Percentiles rank a stretch among this genome's conserved stretches.
Conservation (phyloP, 2,329 filamentous ascomycete genomes). For the Fusarium cicatricum region DNA sequence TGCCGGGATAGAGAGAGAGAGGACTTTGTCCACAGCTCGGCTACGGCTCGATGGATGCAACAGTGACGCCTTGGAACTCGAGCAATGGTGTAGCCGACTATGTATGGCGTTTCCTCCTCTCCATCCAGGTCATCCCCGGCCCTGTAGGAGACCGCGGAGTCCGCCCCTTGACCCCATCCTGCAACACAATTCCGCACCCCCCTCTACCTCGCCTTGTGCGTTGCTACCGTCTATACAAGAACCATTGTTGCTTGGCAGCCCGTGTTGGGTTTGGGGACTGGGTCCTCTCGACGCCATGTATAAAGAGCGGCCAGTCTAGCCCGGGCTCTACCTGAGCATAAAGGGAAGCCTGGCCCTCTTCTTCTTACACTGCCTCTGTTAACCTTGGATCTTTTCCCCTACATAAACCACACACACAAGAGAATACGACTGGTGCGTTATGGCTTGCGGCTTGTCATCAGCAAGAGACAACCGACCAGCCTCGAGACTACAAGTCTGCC, state of each 20-base stretch:
- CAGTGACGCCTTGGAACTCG: constrained; percentile 8
- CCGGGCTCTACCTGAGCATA: constrained; percentile 10
- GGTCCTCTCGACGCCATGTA: constrained; percentile 13
- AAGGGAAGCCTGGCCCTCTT: neutral
- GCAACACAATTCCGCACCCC: constrained; percentile 28
- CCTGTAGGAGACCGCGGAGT: neutral
- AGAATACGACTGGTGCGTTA: constrained; percentile 33
- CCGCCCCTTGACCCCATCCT: constrained; percentile 12
- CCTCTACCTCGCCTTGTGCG: constrained; percentile 13
- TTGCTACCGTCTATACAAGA: neutral
- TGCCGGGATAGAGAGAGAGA: neutral
- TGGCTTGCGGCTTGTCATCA: constrained; percentile 40
- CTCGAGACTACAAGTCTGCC: constrained; percentile 41
- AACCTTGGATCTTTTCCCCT: constrained; percentile 1
- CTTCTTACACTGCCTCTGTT: neutral
- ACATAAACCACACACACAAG: constrained; percentile 3
- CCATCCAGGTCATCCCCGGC: neutral
- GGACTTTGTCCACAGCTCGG: constrained; percentile 25
- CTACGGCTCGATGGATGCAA: constrained; percentile 5
- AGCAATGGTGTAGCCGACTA: neutral
- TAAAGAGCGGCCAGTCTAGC: constrained; percentile 31
- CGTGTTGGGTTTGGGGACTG: constrained; percentile 11
- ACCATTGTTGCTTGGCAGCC: constrained; percentile 21
- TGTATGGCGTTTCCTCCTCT: neutral
- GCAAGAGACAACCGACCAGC: constrained; percentile 38